Evolutionary conservation across 345 rosid species (phyloP).

Genomic region (Citrus trifoliata): DNA sequence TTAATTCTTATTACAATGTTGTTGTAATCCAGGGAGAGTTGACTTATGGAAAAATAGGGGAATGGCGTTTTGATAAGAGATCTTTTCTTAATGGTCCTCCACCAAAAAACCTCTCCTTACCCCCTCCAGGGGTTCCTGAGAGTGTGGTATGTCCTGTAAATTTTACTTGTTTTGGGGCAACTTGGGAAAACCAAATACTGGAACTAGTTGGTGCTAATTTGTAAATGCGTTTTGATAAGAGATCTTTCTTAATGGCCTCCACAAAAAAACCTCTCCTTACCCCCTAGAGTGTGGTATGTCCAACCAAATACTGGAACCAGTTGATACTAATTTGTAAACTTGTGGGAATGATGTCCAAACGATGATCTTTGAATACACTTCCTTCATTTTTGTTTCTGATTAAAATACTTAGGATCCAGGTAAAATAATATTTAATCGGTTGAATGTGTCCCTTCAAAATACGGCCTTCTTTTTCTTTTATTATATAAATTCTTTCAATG

Average conservation of each 20-base stretch:
- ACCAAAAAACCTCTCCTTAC: slow-evolving; percentile 65
- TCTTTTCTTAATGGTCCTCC: slow-evolving; percentile 63
- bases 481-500: too few species aligned
- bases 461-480: too few species aligned
- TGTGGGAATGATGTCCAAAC: background rate
- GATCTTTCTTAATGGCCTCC: too few species aligned
- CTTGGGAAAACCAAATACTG: slow-evolving; percentile 1
- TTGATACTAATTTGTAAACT: background rate
- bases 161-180: background rate
- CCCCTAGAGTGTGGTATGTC: too few species aligned
- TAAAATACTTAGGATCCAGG: background rate
- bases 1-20: background rate
- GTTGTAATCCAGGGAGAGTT: slow-evolving; percentile 45
- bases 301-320: too few species aligned
- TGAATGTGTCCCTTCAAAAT: background rate
- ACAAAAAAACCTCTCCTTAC: too few species aligned
- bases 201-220: background rate
- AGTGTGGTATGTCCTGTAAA: slow-evolving; percentile 53
- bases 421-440: background rate
- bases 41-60: slow-evolving; percentile 73
- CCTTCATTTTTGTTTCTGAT: background rate
- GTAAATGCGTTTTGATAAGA: too few species aligned
- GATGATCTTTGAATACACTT: background rate
- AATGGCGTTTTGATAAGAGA: slow-evolving; percentile 84
- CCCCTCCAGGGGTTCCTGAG: slow-evolving; percentile 82